A percentile compares a stretch with the other conserved stretches of the same genome.
phyloP scores from a whole-genome alignment of 306 rosid genomes.

The Gynostemma pentaphyllum region DNA sequence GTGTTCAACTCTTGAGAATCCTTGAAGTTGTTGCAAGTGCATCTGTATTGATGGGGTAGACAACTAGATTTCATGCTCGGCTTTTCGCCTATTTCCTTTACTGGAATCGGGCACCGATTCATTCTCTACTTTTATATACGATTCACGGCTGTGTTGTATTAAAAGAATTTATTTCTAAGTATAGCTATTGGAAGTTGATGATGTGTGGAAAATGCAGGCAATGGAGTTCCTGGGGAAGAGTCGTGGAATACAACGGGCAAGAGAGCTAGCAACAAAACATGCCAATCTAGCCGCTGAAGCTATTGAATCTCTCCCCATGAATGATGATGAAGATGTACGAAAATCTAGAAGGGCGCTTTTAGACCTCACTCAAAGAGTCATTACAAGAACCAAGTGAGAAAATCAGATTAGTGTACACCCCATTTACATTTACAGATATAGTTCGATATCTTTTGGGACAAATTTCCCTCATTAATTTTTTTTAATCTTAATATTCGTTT shows the following conservation, averaged over 20 bases:
- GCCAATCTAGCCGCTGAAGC: constrained; percentile 84
- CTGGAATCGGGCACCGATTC: background rate
- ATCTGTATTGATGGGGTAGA: background rate
- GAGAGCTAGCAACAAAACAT: constrained; percentile 71
- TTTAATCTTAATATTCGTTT: background rate
- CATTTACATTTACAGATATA: background rate
- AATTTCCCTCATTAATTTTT: background rate
- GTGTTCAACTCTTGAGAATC: background rate
- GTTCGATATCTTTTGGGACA: no score
- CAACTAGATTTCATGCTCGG: background rate
- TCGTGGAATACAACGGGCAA: constrained; percentile 67
- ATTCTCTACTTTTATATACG: no score
- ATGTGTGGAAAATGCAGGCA: constrained; percentile 35
- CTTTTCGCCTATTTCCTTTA: background rate
- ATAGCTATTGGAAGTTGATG: background rate
- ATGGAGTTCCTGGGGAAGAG: constrained; percentile 84
- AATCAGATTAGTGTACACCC: background rate
- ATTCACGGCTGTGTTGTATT: no score
- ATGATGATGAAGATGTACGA: constrained; percentile 55
- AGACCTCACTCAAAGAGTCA: constrained; percentile 75
- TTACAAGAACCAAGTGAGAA: constrained; percentile 67
- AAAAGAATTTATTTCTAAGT: background rate
- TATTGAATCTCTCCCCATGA: constrained; percentile 68
- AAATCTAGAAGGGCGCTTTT: constrained; percentile 75
- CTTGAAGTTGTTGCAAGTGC: background rate